Percentiles rank a stretch among this genome's conserved stretches.
These are phyloP conservation scores for Harringtonia lauricola DNA, from an alignment of 2,329 filamentous ascomycete species.

Conservation along the genomic window DNA sequence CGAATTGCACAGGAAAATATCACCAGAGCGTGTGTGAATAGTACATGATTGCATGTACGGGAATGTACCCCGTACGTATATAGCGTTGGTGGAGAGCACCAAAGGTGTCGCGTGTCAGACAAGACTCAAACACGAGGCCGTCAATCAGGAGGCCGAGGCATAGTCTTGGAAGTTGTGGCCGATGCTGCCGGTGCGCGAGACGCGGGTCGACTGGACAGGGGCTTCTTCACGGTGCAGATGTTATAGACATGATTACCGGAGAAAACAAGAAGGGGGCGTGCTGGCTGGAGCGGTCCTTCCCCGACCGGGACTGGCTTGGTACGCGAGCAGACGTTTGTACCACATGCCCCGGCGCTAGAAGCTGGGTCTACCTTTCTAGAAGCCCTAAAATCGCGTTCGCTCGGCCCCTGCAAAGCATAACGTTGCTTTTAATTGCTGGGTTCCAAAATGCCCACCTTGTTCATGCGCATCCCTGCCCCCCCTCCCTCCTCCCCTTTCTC, in stretches of 20 bases:
- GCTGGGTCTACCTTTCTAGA: slow-evolving; percentile 13
- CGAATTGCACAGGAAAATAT: no score
- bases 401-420: slow-evolving; percentile 26
- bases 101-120: no score
- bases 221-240: no score
- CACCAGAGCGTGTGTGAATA: no score
- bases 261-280: neutral
- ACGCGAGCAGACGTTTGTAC: no score
- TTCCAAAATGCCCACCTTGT: slow-evolving; percentile 31
- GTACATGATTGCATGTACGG: no score
- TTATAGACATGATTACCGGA: no score
- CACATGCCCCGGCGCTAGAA: slow-evolving; percentile 20
- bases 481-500: slow-evolving; percentile 5
- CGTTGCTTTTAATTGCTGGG: slow-evolving; percentile 35
- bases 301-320: neutral
- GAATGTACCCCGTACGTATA: no score
- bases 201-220: no score
- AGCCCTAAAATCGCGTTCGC: neutral
- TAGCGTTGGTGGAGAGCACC: no score
- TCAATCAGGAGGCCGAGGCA: neutral
- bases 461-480: slow-evolving; percentile 30
- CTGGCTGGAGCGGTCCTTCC: neutral
- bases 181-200: no score
- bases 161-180: neutral
- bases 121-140: neutral